Evolutionary conservation across 2,329 filamentous ascomycete genomes (phyloP), one percentile per base, ranked within the genome.

Genomic region (Penicillium sp.): DNA sequence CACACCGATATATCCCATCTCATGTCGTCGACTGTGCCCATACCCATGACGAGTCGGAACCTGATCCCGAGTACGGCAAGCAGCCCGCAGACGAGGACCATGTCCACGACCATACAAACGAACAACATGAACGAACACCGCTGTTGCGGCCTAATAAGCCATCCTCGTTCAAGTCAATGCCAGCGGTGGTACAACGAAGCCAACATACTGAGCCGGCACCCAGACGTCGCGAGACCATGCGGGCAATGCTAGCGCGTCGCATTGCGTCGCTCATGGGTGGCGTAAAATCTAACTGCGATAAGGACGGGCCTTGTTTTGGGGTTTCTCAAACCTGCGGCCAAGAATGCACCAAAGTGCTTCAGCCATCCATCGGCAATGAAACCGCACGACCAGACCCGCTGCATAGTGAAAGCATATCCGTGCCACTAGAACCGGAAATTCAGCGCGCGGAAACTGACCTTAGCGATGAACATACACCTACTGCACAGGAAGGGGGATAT

Each of bases 321-420:
- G 83, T 83, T 62, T 84, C 83, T 3, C 83, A 87, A 62, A 80
- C 83, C 0, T 88, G 85, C 65, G 84, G 85, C 1, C 76, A 78
- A 25, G 83, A 87, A 59, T 87, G 85, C 69, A 83, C 84, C 64
- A 85, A 83, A 68, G 69, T 74, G 4, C 66, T 74, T 19, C 62
- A 55, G 19, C 58, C 61, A 42, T 49, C 59, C 6, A 49, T 25
- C 38, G n/a, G 55, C 19, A 58, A 65, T 50, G 66, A 68, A 13
- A 54, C 57, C 31, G 44, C 54, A 8, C 65, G 52, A 27, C 58
- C 65, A 6, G n/a, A 42, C 17, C 31, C 65, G 39, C 54, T 56
- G n/a, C 62, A 59, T 10, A 59, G 61, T 25, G 59, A 59, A 29
- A 67, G 58, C 35, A 53, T 66, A 17, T 50, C 62, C 17, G 62